Conservation (phyloP, 352 stramenopile species). For the Pythium chondricola region DNA sequence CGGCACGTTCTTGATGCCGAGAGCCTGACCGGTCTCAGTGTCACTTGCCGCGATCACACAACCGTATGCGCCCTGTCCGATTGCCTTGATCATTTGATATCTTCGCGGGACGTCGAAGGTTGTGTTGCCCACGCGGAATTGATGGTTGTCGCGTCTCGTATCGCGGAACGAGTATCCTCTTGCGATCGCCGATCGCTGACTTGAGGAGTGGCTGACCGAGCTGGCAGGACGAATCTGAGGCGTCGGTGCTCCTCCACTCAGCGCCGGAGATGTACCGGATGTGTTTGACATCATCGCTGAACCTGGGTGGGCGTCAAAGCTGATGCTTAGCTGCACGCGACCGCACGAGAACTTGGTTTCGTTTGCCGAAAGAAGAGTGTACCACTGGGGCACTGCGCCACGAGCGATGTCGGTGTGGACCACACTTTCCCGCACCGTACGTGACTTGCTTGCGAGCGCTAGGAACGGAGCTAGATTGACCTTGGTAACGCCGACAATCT, state of each 20-base stretch:
- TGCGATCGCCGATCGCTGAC: conserved; percentile 48
- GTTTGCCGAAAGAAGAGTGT: conserved; percentile 74
- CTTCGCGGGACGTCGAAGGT: conserved; percentile 80
- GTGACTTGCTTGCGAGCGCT: conserved; percentile 72
- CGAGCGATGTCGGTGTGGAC: conserved; percentile 80
- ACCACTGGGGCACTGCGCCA: conserved; percentile 81
- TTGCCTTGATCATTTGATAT: conserved; percentile 86
- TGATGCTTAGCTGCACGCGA: conserved; percentile 82
- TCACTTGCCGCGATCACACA: conserved; percentile 88
- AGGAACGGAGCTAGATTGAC: conserved; percentile 86
- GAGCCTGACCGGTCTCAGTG: conserved; percentile 79
- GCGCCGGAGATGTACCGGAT: conserved; percentile 22
- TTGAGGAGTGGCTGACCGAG: conserved; percentile 38
- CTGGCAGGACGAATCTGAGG: conserved; percentile 40
- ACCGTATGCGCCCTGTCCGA: conserved; percentile 89
- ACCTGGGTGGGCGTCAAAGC: conserved; percentile 74
- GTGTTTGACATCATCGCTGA: background rate
- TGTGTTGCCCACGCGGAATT: conserved; percentile 84
- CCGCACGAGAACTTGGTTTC: conserved; percentile 84
- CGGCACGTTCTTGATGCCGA: conserved; percentile 96
- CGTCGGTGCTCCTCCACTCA: conserved; percentile 48
- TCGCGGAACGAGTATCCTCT: conserved; percentile 81
- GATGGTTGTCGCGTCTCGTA: conserved; percentile 79
- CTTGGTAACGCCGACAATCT: conserved; percentile 78
- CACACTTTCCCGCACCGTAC: conserved; percentile 75